phyloP scores from a whole-genome alignment of 2,329 filamentous ascomycete genomes.

The Amylocarpus encephaloides region DNA sequence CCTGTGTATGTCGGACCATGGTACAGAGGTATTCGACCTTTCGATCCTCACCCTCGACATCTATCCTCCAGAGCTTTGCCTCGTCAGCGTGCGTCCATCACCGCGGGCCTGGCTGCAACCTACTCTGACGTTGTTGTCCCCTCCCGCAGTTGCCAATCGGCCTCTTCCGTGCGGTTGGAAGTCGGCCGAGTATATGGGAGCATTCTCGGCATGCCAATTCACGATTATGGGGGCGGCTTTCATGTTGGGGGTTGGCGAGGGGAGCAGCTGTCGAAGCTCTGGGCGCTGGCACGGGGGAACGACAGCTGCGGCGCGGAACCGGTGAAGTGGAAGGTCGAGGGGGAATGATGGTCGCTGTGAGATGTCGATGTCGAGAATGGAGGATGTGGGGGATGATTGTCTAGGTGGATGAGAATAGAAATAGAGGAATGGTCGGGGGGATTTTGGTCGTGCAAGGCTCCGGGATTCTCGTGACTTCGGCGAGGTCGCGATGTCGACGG shows the following conservation, averaged over 20 bases:
- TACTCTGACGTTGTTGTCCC: slow-evolving; percentile 94
- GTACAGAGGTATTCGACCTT: slow-evolving; percentile 91
- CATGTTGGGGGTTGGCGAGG: slow-evolving; percentile 47
- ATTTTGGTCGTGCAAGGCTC: not conserved
- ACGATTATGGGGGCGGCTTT: slow-evolving; percentile 95
- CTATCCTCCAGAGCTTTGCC: slow-evolving; percentile 80
- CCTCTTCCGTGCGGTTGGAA: slow-evolving; percentile 92
- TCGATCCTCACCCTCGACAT: slow-evolving; percentile 75
- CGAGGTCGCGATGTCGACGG: too few relatives aligned
- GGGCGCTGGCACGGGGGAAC: not conserved
- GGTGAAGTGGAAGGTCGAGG: not conserved
- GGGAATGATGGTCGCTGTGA: too few relatives aligned
- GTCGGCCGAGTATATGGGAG: slow-evolving; percentile 94
- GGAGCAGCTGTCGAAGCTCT: not conserved
- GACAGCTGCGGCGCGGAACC: too few relatives aligned
- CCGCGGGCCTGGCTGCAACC: not conserved
- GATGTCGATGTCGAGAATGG: not conserved
- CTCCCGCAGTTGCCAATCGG: slow-evolving; percentile 85
- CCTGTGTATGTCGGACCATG: slow-evolving; percentile 87
- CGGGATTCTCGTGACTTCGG: not conserved
- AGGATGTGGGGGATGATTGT: not conserved
- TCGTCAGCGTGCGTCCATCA: slow-evolving; percentile 27
- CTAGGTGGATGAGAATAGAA: not conserved
- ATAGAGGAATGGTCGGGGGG: not conserved
- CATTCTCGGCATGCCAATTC: slow-evolving; percentile 97